These are phyloP conservation scores for Sporothrix globosa DNA, from an alignment of 2,329 filamentous ascomycete genomes.

Conservation along the genomic window DNA sequence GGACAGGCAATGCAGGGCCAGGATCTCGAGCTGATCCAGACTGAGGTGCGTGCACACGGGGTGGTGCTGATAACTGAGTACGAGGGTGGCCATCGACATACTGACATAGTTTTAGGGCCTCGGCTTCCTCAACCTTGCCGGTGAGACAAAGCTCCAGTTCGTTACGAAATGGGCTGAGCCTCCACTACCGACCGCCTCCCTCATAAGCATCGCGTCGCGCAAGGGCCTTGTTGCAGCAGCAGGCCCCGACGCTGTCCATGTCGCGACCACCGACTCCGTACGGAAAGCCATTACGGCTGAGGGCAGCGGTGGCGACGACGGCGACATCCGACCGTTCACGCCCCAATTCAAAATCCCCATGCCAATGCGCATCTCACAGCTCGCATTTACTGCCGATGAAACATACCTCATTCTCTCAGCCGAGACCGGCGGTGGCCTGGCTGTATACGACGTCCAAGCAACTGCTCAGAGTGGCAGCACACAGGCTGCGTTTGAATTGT, in stretches of 20 bases:
- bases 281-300: slow-evolving; percentile 70
- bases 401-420: slow-evolving; percentile 80
- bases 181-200: slow-evolving; percentile 76
- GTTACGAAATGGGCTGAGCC: slow-evolving; percentile 76
- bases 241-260: slow-evolving; percentile 74
- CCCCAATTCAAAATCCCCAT: slow-evolving; percentile 75
- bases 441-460: slow-evolving; percentile 75
- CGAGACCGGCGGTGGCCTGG: slow-evolving; percentile 77
- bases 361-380: slow-evolving; percentile 77
- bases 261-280: slow-evolving; percentile 77
- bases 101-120: slow-evolving; percentile 58
- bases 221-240: slow-evolving; percentile 85
- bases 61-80: not conserved
- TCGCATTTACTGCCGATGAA: slow-evolving; percentile 90
- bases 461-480: slow-evolving; percentile 66
- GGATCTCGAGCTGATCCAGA: slow-evolving; percentile 76
- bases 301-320: slow-evolving; percentile 53
- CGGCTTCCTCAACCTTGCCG: slow-evolving; percentile 77
- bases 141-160: slow-evolving; percentile 81
- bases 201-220: slow-evolving; percentile 79
- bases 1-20: slow-evolving; percentile 55
- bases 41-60: slow-evolving; percentile 63
- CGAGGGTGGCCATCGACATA: not conserved
- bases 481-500: slow-evolving; percentile 72
- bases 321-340: slow-evolving; percentile 69